These are phyloP conservation scores for Apostasia shenzhenica DNA, from an alignment of 106 monocot species.

Conservation along the genomic window DNA sequence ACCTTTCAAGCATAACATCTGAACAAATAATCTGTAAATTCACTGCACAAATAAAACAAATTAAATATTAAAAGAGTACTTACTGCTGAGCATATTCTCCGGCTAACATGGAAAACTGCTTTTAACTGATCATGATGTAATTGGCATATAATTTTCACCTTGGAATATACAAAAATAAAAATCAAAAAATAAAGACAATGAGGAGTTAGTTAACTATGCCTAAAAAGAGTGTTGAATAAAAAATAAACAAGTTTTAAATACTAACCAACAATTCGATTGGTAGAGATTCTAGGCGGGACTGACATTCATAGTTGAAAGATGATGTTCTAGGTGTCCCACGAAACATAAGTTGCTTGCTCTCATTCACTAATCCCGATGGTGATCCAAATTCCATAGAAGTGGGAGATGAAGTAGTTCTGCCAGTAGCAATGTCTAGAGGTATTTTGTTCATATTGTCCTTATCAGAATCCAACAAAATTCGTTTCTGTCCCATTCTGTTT, in stretches of 20 bases:
- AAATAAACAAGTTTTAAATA: not conserved
- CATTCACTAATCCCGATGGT: constrained; percentile 11
- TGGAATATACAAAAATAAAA: not conserved
- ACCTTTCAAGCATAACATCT: no score
- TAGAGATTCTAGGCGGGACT: constrained; percentile 78
- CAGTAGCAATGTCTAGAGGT: not conserved
- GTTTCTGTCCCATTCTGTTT: constrained; percentile 11
- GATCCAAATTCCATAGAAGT: not conserved
- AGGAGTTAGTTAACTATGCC: not conserved
- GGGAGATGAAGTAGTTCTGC: constrained; percentile 24
- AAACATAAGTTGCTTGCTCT: constrained; percentile 14
- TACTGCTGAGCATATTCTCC: constrained; percentile 67
- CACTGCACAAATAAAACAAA: not conserved
- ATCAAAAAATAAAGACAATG: not conserved
- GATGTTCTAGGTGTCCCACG: constrained; percentile 65
- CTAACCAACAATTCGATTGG: constrained; percentile 85
- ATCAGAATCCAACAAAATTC: constrained; percentile 12
- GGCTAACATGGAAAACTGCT: constrained; percentile 89
- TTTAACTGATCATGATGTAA: constrained; percentile 92
- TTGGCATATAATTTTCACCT: constrained; percentile 83
- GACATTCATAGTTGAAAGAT: constrained; percentile 16
- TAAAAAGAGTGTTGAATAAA: not conserved
- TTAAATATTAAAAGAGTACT: constrained; percentile 16
- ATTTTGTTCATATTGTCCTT: not conserved
- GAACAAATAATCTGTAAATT: not conserved